A percentile compares a stretch with the other conserved stretches of the same genome.
Evolutionary conservation across 805 yeast species (phyloP).

Genomic region (Yarrowia yakushimensis): DNA sequence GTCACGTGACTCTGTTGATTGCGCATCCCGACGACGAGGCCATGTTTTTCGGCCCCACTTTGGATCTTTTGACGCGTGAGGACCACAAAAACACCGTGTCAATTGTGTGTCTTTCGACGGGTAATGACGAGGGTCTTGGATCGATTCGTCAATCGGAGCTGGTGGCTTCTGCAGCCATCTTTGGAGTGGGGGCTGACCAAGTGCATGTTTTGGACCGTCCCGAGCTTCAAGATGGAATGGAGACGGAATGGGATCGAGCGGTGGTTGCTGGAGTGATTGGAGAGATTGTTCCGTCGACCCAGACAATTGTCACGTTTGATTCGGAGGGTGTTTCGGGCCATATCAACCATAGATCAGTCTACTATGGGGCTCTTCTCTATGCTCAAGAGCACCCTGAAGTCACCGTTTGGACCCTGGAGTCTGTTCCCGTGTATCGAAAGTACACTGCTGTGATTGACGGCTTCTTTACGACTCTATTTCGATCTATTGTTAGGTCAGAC

Average conservation of each 20-base stretch:
- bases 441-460: constrained; percentile 39
- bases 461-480: constrained; percentile 31
- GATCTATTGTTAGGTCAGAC: constrained; percentile 34
- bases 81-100: constrained; percentile 51
- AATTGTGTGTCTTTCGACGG: constrained; percentile 70
- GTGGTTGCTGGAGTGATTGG: constrained; percentile 39
- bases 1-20: constrained; percentile 48
- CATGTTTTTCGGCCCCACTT: constrained; percentile 89
- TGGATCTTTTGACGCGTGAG: constrained; percentile 50
- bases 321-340: constrained; percentile 77
- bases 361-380: constrained; percentile 30
- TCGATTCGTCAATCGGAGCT: constrained; percentile 59
- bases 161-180: constrained; percentile 47
- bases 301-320: constrained; percentile 73
- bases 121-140: constrained; percentile 76
- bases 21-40: constrained; percentile 99
- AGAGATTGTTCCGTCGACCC: constrained; percentile 30
- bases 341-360: constrained; percentile 62
- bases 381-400: constrained; percentile 26
- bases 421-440: constrained; percentile 40
- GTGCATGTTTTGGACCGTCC: constrained; percentile 50
- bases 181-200: constrained; percentile 46
- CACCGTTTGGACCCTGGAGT: constrained; percentile 35
- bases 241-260: constrained; percentile 55
- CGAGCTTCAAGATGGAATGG: constrained; percentile 66